Conservation (phyloP, 2,329 filamentous ascomycete species). For the Colletotrichum sp. region DNA sequence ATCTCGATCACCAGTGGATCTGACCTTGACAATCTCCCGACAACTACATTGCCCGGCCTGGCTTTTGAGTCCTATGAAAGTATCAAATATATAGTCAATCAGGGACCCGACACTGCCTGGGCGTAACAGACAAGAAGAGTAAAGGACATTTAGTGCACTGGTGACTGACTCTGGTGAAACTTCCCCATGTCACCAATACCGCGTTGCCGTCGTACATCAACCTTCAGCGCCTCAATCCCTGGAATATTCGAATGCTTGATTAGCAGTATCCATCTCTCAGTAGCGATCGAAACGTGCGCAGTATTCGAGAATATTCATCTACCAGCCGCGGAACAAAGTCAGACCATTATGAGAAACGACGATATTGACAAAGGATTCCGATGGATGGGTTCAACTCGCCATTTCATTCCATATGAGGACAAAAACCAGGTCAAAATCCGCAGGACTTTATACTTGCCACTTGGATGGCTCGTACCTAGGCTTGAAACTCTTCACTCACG, state of each 20-base stretch:
- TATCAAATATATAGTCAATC: background rate
- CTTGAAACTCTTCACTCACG: background rate
- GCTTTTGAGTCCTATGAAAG: too few relatives aligned
- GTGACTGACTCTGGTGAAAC: background rate
- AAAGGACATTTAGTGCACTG: accelerated
- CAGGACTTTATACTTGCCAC: background rate
- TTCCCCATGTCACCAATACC: background rate
- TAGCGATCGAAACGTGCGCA: background rate
- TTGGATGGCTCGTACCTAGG: background rate
- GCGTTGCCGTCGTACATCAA: background rate
- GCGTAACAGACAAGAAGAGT: background rate
- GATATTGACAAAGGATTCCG: background rate
- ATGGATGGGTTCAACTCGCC: accelerated
- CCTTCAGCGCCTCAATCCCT: background rate
- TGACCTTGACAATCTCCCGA: too few relatives aligned
- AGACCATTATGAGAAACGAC: background rate
- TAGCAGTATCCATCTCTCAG: accelerated
- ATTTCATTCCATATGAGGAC: accelerated
- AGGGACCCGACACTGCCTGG: background rate
- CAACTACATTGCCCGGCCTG: too few relatives aligned
- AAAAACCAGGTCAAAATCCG: accelerated
- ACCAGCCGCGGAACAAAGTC: accelerated
- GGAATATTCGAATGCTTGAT: background rate
- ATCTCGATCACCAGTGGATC: too few relatives aligned
- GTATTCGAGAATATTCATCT: accelerated